These are phyloP conservation scores for Wickerhamomyces alni DNA, from an alignment of 805 yeast species.

Conservation along the genomic window DNA sequence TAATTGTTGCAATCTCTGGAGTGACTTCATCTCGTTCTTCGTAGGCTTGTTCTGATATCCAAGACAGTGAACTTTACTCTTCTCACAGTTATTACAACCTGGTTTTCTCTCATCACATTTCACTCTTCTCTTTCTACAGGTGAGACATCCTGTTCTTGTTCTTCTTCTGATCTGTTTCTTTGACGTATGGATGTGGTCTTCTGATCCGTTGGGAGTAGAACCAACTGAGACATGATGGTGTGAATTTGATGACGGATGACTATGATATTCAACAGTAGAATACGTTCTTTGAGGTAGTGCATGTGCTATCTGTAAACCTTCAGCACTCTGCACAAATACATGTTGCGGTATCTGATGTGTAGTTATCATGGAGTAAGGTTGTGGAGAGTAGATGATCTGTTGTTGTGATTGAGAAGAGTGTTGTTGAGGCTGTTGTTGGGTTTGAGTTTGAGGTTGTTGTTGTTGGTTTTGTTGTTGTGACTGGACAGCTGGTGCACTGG, in stretches of 20 bases:
- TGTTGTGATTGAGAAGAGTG: neutral
- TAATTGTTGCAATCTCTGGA: neutral
- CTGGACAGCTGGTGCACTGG: neutral
- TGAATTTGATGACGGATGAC: neutral
- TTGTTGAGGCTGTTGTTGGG: neutral
- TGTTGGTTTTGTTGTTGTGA: neutral
- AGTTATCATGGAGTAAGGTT: neutral
- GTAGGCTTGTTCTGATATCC: slow-evolving; percentile 1
- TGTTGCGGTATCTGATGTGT: neutral
- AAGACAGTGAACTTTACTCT: neutral
- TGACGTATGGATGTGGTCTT: slow-evolving; percentile 5
- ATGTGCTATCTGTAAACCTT: neutral
- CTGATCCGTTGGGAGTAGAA: slow-evolving; percentile 1
- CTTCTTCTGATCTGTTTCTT: slow-evolving; percentile 12
- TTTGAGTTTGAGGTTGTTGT: neutral
- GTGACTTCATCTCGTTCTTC: neutral
- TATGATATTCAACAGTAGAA: neutral
- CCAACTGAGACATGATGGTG: neutral
- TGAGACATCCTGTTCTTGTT: slow-evolving; percentile 17
- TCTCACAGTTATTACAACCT: slow-evolving; percentile 12
- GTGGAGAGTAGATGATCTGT: neutral
- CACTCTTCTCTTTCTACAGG: slow-evolving; percentile 18
- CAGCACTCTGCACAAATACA: neutral
- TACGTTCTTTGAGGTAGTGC: neutral
- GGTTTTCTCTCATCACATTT: slow-evolving; percentile 24